Conservation (phyloP, 2,329 filamentous ascomycete genomes). For the Fusarium mangiferae region DNA sequence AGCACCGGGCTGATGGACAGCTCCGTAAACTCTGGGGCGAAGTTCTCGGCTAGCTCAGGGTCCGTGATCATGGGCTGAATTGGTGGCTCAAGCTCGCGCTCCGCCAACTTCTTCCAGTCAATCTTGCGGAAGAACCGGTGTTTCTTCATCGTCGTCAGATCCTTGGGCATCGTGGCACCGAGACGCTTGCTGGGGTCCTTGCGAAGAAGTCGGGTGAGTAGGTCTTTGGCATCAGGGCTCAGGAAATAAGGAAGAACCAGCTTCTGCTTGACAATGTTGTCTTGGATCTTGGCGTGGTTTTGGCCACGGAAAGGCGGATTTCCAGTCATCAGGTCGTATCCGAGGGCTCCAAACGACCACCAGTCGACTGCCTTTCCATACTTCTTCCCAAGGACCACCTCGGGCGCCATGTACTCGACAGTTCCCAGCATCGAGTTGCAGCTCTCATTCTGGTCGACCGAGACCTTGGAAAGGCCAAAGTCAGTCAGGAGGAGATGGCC, state of each 20-base stretch:
- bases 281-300: constrained; percentile 94
- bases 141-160: constrained; percentile 84
- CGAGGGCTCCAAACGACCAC: constrained; percentile 97
- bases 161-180: constrained; percentile 88
- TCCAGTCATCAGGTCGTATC: constrained; percentile 92
- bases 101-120: constrained; percentile 89
- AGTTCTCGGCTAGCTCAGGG: constrained; percentile 96
- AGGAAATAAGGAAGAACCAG: constrained; percentile 89
- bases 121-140: constrained; percentile 98
- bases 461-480: constrained; percentile 96
- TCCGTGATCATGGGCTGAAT: constrained; percentile 96
- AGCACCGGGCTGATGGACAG: constrained; percentile 81
- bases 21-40: constrained; percentile 90
- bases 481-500: constrained; percentile 95
- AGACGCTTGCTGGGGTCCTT: constrained; percentile 94
- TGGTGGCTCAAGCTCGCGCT: constrained; percentile 84
- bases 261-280: constrained; percentile 96
- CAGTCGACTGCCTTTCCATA: constrained; percentile 97
- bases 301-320: constrained; percentile 89
- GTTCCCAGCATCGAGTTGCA: constrained; percentile 95
- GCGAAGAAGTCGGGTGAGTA: constrained; percentile 87
- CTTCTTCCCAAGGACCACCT: constrained; percentile 86
- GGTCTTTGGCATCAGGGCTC: constrained; percentile 89
- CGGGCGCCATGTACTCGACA: constrained; percentile 98
- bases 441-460: constrained; percentile 70